These are phyloP conservation scores for Hygrocybe punicea DNA, from an alignment of 768 basidiomycete genomes.

Conservation along the genomic window DNA sequence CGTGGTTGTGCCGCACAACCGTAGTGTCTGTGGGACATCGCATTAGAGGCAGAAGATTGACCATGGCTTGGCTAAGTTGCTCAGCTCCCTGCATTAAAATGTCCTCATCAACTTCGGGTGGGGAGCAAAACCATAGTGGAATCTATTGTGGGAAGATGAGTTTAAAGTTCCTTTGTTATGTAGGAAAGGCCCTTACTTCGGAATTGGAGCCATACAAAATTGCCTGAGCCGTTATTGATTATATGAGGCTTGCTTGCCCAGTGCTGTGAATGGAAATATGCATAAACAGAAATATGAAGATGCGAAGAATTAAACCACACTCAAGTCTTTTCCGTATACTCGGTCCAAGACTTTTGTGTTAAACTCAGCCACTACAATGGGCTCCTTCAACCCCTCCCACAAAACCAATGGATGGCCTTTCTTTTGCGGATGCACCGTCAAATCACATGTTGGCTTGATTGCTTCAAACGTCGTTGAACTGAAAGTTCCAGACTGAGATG, in stretches of 20 bases:
- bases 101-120: slow-evolving; percentile 74
- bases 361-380: too few species aligned
- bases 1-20: slow-evolving; percentile 64
- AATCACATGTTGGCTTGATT: too few species aligned
- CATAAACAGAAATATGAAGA: too few species aligned
- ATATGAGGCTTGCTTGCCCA: slow-evolving; percentile 64
- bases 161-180: background rate
- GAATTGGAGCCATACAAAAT: slow-evolving; percentile 71
- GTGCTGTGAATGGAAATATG: slow-evolving; percentile 49
- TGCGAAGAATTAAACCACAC: too few species aligned
- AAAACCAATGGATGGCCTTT: too few species aligned
- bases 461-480: too few species aligned
- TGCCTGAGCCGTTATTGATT: slow-evolving; percentile 78
- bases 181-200: slow-evolving; percentile 42
- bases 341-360: too few species aligned
- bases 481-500: too few species aligned
- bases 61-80: slow-evolving; percentile 64
- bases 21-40: slow-evolving; percentile 47
- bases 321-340: too few species aligned
- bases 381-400: too few species aligned
- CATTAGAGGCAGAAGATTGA: slow-evolving; percentile 80
- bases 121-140: slow-evolving; percentile 75
- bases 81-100: slow-evolving; percentile 77
- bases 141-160: slow-evolving; percentile 43
- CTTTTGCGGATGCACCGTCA: too few species aligned